phyloP scores from a whole-genome alignment of 306 rosid species.

The Ochetophila trinervis region DNA sequence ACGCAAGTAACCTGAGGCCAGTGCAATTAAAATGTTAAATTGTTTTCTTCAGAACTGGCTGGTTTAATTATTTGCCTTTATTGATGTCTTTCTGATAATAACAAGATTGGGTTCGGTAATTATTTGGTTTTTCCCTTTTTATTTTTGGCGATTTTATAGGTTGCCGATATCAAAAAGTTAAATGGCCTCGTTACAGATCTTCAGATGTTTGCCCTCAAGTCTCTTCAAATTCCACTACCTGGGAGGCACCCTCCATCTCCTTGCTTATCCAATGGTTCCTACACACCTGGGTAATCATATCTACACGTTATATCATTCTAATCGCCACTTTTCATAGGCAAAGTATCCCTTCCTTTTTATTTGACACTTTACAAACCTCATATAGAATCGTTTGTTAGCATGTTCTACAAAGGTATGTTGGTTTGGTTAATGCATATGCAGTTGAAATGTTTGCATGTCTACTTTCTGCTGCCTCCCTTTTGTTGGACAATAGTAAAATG shows the following conservation, averaged over 20 bases:
- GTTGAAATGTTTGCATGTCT: neutral
- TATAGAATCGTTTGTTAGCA: too few species aligned
- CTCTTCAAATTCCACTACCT: constrained; percentile 80
- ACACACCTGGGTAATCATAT: constrained; percentile 33
- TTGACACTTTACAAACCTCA: too few species aligned
- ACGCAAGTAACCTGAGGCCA: neutral
- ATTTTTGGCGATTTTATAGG: constrained; percentile 41
- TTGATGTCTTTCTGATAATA: neutral
- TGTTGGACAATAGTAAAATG: neutral
- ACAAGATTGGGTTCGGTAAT: too few species aligned
- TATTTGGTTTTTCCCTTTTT: constrained; percentile 3
- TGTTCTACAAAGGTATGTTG: too few species aligned
- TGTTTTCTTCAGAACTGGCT: too few species aligned
- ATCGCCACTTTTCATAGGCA: neutral
- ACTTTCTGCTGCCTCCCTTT: neutral
- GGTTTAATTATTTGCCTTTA: neutral
- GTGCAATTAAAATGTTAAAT: neutral
- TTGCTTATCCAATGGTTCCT: constrained; percentile 52
- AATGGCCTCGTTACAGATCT: constrained; percentile 80
- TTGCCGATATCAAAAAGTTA: constrained; percentile 70
- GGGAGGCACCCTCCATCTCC: constrained; percentile 95
- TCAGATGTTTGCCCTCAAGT: constrained; percentile 86
- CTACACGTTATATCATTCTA: neutral
- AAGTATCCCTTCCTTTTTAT: neutral
- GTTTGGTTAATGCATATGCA: neutral